Conservation (phyloP, 2,329 filamentous ascomycete genomes). For the Xylariaceae sp. region DNA sequence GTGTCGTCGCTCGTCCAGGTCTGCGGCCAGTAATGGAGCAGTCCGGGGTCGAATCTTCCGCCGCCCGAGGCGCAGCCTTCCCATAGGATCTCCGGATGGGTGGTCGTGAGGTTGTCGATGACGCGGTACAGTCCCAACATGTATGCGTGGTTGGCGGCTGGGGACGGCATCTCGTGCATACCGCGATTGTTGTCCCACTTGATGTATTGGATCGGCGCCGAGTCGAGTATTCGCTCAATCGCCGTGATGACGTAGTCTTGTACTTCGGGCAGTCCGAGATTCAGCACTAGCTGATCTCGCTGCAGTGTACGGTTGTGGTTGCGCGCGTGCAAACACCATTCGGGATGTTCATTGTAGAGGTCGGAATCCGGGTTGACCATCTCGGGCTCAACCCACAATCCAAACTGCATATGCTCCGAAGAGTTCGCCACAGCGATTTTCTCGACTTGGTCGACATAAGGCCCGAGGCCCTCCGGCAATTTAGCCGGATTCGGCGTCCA, state of each 20-base stretch:
- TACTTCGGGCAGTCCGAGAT: constrained; percentile 62
- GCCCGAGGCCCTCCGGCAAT: constrained; percentile 59
- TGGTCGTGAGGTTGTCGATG: constrained; percentile 60
- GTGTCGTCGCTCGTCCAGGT: constrained; percentile 69
- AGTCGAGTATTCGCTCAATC: constrained; percentile 57
- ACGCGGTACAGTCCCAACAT: constrained; percentile 67
- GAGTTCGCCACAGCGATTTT: constrained; percentile 51
- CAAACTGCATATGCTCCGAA: constrained; percentile 57
- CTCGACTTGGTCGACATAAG: constrained; percentile 55
- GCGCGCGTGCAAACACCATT: constrained; percentile 64
- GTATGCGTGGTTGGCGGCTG: constrained; percentile 59
- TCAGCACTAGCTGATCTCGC: constrained; percentile 63
- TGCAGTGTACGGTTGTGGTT: constrained; percentile 57
- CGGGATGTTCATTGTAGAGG: constrained; percentile 63
- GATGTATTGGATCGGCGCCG: constrained; percentile 59
- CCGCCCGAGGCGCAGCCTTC: constrained; percentile 69
- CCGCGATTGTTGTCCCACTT: constrained; percentile 72
- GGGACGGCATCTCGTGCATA: constrained; percentile 61
- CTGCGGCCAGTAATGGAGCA: constrained; percentile 67
- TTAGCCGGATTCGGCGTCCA: constrained; percentile 61
- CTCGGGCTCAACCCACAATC: constrained; percentile 69
- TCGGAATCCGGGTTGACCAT: constrained; percentile 67
- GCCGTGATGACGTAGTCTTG: constrained; percentile 64
- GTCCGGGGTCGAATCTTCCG: constrained; percentile 64
- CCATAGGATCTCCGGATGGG: constrained; percentile 65